Percentiles rank a stretch among this genome's conserved stretches.
Evolutionary conservation across 2,329 filamentous ascomycete species (phyloP).

Genomic region (Nemania serpens): DNA sequence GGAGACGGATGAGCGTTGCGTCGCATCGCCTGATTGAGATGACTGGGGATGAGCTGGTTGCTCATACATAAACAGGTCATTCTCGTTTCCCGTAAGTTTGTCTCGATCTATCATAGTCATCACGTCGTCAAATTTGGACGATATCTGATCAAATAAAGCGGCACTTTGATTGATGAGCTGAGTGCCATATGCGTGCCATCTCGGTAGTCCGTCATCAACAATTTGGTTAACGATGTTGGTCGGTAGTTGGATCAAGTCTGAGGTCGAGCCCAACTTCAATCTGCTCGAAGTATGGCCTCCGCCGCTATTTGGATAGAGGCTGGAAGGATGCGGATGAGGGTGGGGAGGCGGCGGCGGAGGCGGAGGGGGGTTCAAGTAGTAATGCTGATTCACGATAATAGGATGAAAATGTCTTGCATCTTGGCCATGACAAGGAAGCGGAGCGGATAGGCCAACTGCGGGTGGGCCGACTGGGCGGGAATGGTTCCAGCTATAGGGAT

Average conservation of each 20-base stretch:
- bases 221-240: constrained; percentile 43
- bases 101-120: constrained; percentile 75
- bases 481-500: constrained; percentile 21
- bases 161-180: constrained; percentile 53
- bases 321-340: constrained; percentile 26
- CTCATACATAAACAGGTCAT: constrained; percentile 55
- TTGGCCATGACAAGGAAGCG: constrained; percentile 34
- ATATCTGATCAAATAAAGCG: constrained; percentile 63
- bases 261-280: constrained; percentile 47
- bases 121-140: constrained; percentile 66
- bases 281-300: constrained; percentile 39
- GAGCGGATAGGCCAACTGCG: constrained; percentile 7
- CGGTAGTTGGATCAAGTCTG: constrained; percentile 51
- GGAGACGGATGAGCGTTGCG: constrained; percentile 20
- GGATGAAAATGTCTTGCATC: constrained; percentile 42
- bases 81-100: constrained; percentile 56
- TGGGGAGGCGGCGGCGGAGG: constrained; percentile 31
- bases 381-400: constrained; percentile 58
- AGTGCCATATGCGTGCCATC: constrained; percentile 49
- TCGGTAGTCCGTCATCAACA: constrained; percentile 50
- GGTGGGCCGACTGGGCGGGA: constrained; percentile 32
- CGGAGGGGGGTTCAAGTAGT: constrained; percentile 47
- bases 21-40: constrained; percentile 22
- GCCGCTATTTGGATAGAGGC: constrained; percentile 28
- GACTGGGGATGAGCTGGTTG: constrained; percentile 19